Base-by-base conservation (phyloP, 108 stramenopile species). In the Nitzschia sp. region DNA sequence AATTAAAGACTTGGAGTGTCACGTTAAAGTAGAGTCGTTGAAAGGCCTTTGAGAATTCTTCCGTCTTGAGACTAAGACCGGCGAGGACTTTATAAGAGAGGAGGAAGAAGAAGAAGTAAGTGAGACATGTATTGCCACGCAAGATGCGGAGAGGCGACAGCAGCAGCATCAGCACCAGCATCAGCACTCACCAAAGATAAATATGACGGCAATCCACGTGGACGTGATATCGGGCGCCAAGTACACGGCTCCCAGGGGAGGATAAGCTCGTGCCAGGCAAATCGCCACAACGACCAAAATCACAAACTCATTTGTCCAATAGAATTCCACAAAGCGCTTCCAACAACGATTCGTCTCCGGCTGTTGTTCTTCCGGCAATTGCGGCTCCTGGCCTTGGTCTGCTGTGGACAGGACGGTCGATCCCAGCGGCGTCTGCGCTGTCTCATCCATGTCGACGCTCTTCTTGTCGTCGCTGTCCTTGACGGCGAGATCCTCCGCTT, bases 11-110 rank as follows among this genome's bases (percentile, higher is more conserved):
- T 49, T 92, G 86, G 2, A 96, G 85, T 48, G 79, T 87, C 11
- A 70, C 33, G 65, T 96, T 96, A 77, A 96, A 96, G 4, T 34
- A 54, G 2, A 85, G 48, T 54, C 80, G 66, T 49, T 80, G 62
- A 18, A 93, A 83, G 0, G 95, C 92, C 30, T 89, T 92, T n/a
- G 71, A 21, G 49, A 96, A 79, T 79, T 94, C 93, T 54, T 86
- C 85, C 11, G 92, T 91, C 67, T 89, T 87, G 31, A 96, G 72
- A 0, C 81, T 80, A 72, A 94, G 73, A 31, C 92, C 92, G 9
- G 89, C 79, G 32, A 94, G 46, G 33, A 89, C 72, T 73, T 42
- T 42, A 42, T 42, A 9, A 13, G 38, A 42, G 9, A 13, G 13
- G 38, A 42, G 38, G 13, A 13, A 42, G 38, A 42, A 13, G 13